phyloP scores from a whole-genome alignment of 1,284 basidiomycete species.

The Tilletia walkeri region DNA sequence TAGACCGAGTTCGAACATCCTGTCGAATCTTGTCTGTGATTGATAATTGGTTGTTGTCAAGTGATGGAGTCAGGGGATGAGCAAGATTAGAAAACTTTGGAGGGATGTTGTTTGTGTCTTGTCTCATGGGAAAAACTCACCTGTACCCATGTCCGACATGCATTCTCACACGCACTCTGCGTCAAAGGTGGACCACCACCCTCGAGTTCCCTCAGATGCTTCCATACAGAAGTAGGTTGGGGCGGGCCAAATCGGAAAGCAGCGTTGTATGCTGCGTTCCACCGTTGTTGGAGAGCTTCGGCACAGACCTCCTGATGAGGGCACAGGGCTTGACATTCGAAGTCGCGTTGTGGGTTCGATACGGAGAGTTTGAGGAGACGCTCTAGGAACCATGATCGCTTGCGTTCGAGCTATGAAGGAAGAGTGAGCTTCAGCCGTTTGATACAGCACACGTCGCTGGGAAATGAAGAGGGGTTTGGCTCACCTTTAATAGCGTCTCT shows the following conservation, averaged over 20 bases:
- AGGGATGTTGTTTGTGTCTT: no score
- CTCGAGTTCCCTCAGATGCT: constrained; percentile 38
- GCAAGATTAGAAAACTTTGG: no score
- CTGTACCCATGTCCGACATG: constrained; percentile 33
- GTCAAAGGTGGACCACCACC: constrained; percentile 10
- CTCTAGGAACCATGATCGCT: constrained; percentile 62
- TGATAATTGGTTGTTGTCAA: not conserved
- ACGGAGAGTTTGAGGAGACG: constrained; percentile 85
- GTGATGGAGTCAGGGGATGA: not conserved
- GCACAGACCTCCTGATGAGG: constrained; percentile 77
- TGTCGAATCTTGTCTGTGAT: constrained; percentile 30
- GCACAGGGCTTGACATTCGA: constrained; percentile 71
- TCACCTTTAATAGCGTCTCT: constrained; percentile 33
- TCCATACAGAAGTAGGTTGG: constrained; percentile 59
- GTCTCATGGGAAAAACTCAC: not conserved
- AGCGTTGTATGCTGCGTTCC: constrained; percentile 79
- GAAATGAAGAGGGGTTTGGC: not conserved
- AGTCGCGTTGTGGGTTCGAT: constrained; percentile 80
- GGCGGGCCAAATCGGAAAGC: constrained; percentile 85
- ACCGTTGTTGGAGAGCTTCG: constrained; percentile 86
- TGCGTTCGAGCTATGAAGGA: constrained; percentile 32
- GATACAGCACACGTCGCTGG: not conserved
- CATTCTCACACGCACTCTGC: constrained; percentile 30
- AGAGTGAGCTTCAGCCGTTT: not conserved
- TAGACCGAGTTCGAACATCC: constrained; percentile 31